Evolutionary conservation across 179 eudicot genomes (phyloP).

Genomic region (Silene coronaria): DNA sequence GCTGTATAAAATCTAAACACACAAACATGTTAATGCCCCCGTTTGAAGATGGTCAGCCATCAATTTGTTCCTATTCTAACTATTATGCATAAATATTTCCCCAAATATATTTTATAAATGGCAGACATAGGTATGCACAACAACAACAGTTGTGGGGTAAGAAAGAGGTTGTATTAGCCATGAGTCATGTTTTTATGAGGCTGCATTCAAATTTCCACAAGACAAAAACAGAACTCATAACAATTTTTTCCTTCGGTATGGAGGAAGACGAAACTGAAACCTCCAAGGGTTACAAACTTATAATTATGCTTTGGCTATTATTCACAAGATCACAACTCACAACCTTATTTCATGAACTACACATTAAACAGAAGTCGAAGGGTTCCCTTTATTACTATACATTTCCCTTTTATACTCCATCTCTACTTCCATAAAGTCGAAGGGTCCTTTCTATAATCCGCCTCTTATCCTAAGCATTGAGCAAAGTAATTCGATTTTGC

Average conservation of each 20-base stretch:
- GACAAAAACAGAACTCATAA: neutral
- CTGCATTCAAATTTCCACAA: neutral
- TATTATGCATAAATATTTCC: neutral
- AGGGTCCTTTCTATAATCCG: neutral
- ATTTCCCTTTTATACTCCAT: no score
- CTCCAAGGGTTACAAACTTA: neutral
- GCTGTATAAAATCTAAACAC: neutral
- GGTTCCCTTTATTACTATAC: no score
- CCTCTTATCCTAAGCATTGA: neutral
- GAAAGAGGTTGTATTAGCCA: neutral
- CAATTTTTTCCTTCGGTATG: neutral
- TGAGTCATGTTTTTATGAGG: neutral
- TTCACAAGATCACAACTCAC: neutral
- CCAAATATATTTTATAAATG: neutral
- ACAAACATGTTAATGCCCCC: neutral
- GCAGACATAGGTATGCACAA: neutral
- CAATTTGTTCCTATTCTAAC: neutral
- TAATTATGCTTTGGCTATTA: neutral
- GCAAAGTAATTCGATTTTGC: neutral
- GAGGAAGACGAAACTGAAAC: neutral
- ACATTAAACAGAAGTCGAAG: no score
- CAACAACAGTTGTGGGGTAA: neutral
- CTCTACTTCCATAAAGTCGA: neutral
- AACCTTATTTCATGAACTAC: neutral
- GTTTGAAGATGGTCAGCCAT: conserved; percentile 1